These are phyloP conservation scores for Aspergillus calidoustus DNA, from an alignment of 2,329 filamentous ascomycete genomes.

Conservation along the genomic window DNA sequence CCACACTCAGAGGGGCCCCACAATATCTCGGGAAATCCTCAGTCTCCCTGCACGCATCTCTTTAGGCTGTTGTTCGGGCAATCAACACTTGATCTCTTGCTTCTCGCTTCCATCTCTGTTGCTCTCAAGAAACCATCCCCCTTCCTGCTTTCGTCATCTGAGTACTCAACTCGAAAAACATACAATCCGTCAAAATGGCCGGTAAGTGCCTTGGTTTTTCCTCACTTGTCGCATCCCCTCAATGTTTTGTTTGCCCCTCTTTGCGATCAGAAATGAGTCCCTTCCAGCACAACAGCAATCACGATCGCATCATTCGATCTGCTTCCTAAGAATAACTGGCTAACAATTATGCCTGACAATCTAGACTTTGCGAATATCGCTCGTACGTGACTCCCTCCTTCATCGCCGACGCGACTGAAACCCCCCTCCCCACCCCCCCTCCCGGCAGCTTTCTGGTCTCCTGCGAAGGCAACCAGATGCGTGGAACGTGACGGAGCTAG, in stretches of 20 bases:
- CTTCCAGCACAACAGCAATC: constrained; percentile 19
- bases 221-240: background rate
- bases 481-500: constrained; percentile 1
- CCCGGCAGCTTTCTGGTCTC: background rate
- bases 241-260: constrained; percentile 29
- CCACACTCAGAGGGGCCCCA: constrained; percentile 20
- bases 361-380: constrained; percentile 46
- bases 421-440: background rate
- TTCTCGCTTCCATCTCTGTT: constrained; percentile 24
- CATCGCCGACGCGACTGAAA: background rate
- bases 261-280: constrained; percentile 20
- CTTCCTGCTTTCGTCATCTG: background rate
- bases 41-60: constrained; percentile 10
- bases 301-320: background rate
- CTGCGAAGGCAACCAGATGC: background rate
- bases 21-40: constrained; percentile 21
- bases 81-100: constrained; percentile 11
- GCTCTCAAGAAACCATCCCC: background rate
- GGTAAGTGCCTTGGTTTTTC: constrained; percentile 31
- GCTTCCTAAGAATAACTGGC: constrained; percentile 21
- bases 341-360: background rate
- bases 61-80: constrained; percentile 14
- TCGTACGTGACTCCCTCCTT: constrained; percentile 37
- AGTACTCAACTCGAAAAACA: constrained; percentile 17
- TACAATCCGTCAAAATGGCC: constrained; percentile 38